Evolutionary conservation across 202 grass and related monocot genomes (phyloP).

Genomic region (Panicum hallii): DNA sequence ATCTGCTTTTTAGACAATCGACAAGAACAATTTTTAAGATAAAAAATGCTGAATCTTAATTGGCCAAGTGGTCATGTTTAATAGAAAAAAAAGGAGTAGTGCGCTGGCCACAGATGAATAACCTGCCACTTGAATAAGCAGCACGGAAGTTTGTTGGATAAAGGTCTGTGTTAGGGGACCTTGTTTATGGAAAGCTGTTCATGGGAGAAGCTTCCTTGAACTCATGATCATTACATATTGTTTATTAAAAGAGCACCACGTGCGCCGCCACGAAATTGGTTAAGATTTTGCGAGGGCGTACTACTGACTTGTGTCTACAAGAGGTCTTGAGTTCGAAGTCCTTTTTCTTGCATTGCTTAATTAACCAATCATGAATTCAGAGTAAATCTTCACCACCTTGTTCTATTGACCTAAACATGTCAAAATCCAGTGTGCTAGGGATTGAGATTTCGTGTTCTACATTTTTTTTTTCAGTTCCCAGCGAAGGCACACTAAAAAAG

Average conservation of each 20-base stretch:
- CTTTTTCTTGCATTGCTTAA: not conserved
- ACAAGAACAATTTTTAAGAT: conserved; percentile 29
- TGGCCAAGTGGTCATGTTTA: conserved; percentile 16
- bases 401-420: not conserved
- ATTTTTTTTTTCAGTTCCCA: too few species aligned
- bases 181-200: conserved; percentile 34
- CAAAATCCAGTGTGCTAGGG: not conserved
- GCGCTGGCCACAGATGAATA: conserved; percentile 44
- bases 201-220: conserved; percentile 47
- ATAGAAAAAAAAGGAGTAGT: conserved; percentile 37
- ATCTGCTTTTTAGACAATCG: conserved; percentile 23
- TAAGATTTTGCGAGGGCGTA: not conserved
- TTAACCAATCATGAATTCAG: not conserved
- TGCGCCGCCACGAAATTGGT: not conserved
- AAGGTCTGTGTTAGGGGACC: conserved; percentile 17
- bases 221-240: conserved; percentile 4
- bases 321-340: not conserved
- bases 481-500: too few species aligned
- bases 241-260: conserved; percentile 30
- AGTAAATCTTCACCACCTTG: not conserved
- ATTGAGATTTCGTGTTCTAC: too few species aligned
- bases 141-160: conserved; percentile 41
- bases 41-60: conserved; percentile 29
- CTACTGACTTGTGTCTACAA: not conserved
- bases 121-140: conserved; percentile 29